These are phyloP conservation scores for Nicotiana attenuata DNA, from an alignment of 257 asterid genomes.

Conservation along the genomic window DNA sequence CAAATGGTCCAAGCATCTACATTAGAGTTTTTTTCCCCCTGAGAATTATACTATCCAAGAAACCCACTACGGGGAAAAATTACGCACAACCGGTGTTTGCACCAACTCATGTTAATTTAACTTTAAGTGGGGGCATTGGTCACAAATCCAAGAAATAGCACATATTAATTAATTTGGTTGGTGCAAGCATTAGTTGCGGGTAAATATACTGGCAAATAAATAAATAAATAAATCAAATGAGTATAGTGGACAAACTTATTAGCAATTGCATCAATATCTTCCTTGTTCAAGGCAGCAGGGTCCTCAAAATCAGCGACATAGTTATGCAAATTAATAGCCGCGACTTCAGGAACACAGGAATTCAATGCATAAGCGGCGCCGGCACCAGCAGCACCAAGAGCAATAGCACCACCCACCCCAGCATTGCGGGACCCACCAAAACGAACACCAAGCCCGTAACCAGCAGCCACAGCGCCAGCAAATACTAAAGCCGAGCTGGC, in stretches of 20 bases:
- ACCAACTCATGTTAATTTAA: not conserved
- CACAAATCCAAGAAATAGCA: not conserved
- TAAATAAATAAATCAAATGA: not conserved
- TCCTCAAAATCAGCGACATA: conserved; percentile 73
- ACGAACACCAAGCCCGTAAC: conserved; percentile 74
- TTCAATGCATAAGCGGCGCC: conserved; percentile 83
- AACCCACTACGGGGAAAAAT: not conserved
- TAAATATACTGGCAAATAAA: not conserved
- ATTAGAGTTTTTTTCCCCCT: not conserved
- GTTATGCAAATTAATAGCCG: conserved; percentile 79
- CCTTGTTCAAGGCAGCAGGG: conserved; percentile 69
- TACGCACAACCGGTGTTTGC: not conserved
- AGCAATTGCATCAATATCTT: conserved; percentile 78
- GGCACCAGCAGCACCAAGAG: conserved; percentile 77
- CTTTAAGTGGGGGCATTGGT: not conserved
- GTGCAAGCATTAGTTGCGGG: not conserved
- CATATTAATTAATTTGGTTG: not conserved
- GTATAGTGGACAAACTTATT: conserved; percentile 34
- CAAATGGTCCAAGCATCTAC: not conserved
- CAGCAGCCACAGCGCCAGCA: conserved; percentile 75
- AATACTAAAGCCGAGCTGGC: conserved; percentile 68
- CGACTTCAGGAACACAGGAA: conserved; percentile 83
- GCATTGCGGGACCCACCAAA: conserved; percentile 72
- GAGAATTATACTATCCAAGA: not conserved
- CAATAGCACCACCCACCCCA: conserved; percentile 79